phyloP scores from a whole-genome alignment of 257 asterid species.

The Rehmannia glutinosa region DNA sequence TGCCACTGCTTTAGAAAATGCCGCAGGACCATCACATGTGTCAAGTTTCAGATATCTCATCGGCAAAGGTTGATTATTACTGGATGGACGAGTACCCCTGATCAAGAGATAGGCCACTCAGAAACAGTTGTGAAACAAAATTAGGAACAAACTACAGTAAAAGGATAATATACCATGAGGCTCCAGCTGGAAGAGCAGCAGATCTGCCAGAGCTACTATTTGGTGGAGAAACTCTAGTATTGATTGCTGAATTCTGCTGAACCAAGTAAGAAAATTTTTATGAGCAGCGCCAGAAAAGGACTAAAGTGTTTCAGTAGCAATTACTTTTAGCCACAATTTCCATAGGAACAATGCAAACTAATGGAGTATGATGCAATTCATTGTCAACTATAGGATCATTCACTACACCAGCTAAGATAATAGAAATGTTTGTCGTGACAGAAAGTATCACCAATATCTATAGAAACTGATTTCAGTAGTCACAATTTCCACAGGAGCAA shows the following conservation, averaged over 20 bases:
- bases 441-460: not conserved
- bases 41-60: slow-evolving; percentile 46
- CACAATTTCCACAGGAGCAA: slow-evolving; percentile 4
- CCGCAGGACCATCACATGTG: slow-evolving; percentile 27
- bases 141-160: not conserved
- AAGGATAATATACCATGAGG: slow-evolving; percentile 62
- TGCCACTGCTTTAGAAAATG: slow-evolving; percentile 46
- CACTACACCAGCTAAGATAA: not conserved
- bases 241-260: slow-evolving; percentile 33
- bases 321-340: slow-evolving; percentile 1
- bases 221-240: slow-evolving; percentile 47
- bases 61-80: slow-evolving; percentile 36
- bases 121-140: slow-evolving; percentile 10
- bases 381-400: slow-evolving; percentile 9
- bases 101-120: slow-evolving; percentile 18
- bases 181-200: slow-evolving; percentile 89
- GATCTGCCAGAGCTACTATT: slow-evolving; percentile 88
- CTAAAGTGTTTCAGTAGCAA: not conserved
- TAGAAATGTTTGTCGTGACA: not conserved
- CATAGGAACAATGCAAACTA: not conserved
- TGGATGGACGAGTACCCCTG: slow-evolving; percentile 80
- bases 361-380: not conserved
- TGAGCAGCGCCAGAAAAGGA: not conserved
- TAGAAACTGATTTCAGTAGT: not conserved
- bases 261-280: not conserved